Base-by-base conservation (phyloP, 2,329 filamentous ascomycete genomes). In the Thielaviopsis punctulata region DNA sequence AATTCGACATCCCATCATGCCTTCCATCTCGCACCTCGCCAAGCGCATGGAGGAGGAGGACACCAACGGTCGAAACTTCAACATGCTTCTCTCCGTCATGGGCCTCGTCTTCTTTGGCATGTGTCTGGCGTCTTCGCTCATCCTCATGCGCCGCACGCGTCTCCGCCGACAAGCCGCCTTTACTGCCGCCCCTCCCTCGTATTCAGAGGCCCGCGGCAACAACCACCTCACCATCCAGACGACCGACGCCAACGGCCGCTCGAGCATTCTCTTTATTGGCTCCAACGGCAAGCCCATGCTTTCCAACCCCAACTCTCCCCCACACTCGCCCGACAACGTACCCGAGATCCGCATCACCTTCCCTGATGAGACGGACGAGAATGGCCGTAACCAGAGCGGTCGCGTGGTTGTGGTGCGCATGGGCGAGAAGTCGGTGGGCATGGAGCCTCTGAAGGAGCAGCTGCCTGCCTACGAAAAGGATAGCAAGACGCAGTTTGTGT, bases 311-410 rank as follows among this genome's bases (percentile, higher is more conserved):
- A 73, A 76, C 55, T 83, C 80, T 57, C 82, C 86, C 15, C 85
- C 89, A 21, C 72, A 83, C 60, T 86, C 83, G 45, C 82, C 84
- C n/a, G 86, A 79, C 66, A 83, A 84, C 59, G 76, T 96, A 24
- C 92, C 92, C 19, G 86, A 96, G 69, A 98, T 98, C 62, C 87
- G 89, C 68, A 95, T 98, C 66, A 96, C 92, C 33, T 96, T 98
- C 72, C 92, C 92, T 15, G 86, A 93, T 61, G 92, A 96, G 72
- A 82, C 93, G 60, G 89, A 95, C 63, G 85, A 87, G 59, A 71
- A 78, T 52, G 90, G 90, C 59, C 86, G 81, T 66, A 76, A 76
- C 60, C 84, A 84, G 70, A 87, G 83, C 58, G 90, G 90, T 30
- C 81, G 89, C 27, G 88, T 96, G 49, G 84, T 98, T 21, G 80